A percentile compares a stretch with the other conserved stretches of the same genome.
Conservation (phyloP, 129 eudicot species). For the Saposhnikovia divaricata region DNA sequence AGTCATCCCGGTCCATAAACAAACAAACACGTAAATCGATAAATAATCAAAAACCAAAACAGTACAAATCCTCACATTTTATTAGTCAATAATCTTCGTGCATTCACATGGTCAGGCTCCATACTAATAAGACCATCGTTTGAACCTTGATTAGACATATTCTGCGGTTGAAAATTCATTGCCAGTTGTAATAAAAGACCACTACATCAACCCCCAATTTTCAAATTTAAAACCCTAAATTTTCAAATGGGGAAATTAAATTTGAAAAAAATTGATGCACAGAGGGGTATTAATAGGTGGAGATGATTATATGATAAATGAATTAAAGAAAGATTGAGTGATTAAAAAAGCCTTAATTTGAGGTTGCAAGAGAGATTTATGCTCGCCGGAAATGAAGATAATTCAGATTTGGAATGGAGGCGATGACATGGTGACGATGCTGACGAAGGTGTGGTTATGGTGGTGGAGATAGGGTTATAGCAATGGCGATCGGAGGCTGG, state of each 20-base stretch:
- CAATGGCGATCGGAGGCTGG: too few relatives aligned
- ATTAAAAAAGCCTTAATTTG: not conserved
- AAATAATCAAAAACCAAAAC: not conserved
- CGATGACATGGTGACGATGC: too few relatives aligned
- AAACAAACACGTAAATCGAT: not conserved
- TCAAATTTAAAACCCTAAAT: not conserved
- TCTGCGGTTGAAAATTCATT: not conserved
- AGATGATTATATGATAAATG: not conserved
- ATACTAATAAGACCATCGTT: conserved; percentile 35
- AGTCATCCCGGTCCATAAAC: not conserved
- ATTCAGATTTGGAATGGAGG: too few relatives aligned
- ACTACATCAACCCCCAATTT: not conserved
- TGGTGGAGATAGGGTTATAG: too few relatives aligned
- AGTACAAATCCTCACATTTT: too few relatives aligned
- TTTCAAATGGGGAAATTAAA: not conserved
- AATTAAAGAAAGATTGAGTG: not conserved
- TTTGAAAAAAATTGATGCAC: not conserved
- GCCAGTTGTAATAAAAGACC: not conserved
- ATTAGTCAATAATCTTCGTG: too few relatives aligned
- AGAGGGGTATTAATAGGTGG: not conserved
- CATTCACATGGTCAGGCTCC: too few relatives aligned
- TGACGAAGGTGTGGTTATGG: too few relatives aligned
- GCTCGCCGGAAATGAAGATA: too few relatives aligned
- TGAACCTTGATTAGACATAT: conserved; percentile 25
- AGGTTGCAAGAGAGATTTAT: not conserved